Evolutionary conservation across 148 eudicot species (phyloP).

Genomic region (Rhododendron griersonianum): DNA sequence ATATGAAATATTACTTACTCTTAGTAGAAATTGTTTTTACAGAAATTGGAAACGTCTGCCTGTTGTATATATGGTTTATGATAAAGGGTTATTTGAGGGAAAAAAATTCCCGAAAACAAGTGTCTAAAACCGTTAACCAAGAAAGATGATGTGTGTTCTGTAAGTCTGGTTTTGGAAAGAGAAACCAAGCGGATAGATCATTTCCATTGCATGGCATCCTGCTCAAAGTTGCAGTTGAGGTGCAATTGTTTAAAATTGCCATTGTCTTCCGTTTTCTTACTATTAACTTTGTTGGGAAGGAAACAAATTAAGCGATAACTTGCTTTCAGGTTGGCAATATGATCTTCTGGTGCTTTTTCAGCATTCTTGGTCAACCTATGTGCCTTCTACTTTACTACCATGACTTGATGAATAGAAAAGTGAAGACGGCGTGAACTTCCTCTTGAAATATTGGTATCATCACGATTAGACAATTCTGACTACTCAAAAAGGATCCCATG

Average conservation of each 20-base stretch:
- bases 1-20: not conserved
- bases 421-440: slow-evolving; percentile 8
- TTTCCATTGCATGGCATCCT: not conserved
- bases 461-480: not conserved
- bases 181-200: not conserved
- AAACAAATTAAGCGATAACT: not conserved
- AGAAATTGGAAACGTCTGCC: not conserved
- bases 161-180: not conserved
- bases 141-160: not conserved
- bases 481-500: not conserved
- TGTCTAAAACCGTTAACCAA: not conserved
- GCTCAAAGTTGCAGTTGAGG: not conserved
- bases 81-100: not conserved
- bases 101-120: not conserved
- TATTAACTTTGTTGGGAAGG: not conserved
- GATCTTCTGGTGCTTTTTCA: slow-evolving; percentile 92
- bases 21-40: not conserved
- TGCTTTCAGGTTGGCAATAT: slow-evolving; percentile 80
- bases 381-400: slow-evolving; percentile 90
- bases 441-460: not conserved
- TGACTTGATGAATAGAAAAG: slow-evolving; percentile 84
- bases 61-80: not conserved
- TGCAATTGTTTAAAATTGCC: not conserved
- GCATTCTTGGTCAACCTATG: slow-evolving; percentile 96
- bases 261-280: not conserved